These are phyloP conservation scores for Lactarius quietus DNA, from an alignment of 768 basidiomycete species.

Conservation along the genomic window DNA sequence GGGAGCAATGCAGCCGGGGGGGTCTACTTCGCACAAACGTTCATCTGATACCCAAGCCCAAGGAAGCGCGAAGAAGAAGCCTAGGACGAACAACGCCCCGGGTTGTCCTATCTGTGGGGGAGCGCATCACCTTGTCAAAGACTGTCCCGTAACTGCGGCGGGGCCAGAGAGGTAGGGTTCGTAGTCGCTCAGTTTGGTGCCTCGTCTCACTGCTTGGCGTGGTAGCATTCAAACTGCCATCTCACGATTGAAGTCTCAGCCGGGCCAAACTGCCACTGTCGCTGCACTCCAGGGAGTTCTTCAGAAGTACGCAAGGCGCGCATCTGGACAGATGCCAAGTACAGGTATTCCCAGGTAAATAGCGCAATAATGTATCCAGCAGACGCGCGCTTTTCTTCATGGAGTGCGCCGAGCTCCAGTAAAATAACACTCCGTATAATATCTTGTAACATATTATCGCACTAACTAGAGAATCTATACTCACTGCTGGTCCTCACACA, in stretches of 20 bases:
- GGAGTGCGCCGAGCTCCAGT: background rate
- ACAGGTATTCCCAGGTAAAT: background rate
- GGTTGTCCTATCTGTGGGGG: conserved; percentile 50
- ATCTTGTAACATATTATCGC: background rate
- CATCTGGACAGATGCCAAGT: background rate
- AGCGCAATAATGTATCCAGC: background rate
- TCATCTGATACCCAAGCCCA: conserved; percentile 28
- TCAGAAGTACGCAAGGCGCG: conserved; percentile 25
- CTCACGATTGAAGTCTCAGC: conserved; percentile 41
- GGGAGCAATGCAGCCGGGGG: background rate
- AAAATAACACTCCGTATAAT: conserved; percentile 5
- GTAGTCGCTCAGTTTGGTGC: background rate
- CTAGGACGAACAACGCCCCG: conserved; percentile 35
- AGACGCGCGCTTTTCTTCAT: background rate
- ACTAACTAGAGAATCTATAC: background rate
- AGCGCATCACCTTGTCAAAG: conserved; percentile 45
- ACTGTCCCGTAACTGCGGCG: conserved; percentile 51
- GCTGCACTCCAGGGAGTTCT: conserved; percentile 38
- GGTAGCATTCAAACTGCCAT: conserved; percentile 44
- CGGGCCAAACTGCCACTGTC: conserved; percentile 36
- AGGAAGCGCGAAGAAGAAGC: conserved; percentile 28
- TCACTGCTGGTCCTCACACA: too few species aligned
- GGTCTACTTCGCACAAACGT: conserved; percentile 30
- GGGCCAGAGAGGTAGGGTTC: conserved; percentile 51
- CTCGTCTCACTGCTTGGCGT: conserved; percentile 1